Percentiles rank a stretch among this genome's conserved stretches.
These are phyloP conservation scores for Yarrowia hollandica DNA, from an alignment of 805 yeast species.

Conservation along the genomic window DNA sequence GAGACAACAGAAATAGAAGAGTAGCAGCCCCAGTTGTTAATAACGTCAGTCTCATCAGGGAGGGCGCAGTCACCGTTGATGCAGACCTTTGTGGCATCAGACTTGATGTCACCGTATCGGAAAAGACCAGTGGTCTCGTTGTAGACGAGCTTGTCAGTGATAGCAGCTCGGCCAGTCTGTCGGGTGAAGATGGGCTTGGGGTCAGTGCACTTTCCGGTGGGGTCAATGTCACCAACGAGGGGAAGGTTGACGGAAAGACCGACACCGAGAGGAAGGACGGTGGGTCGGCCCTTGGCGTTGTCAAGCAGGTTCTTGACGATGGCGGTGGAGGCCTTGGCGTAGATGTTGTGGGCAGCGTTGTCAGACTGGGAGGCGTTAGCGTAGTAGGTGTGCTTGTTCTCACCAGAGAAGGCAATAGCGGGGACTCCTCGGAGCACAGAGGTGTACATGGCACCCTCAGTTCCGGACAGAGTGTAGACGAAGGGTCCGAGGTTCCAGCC, in stretches of 20 bases:
- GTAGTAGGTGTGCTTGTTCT: constrained; percentile 21
- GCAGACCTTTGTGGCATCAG: constrained; percentile 16
- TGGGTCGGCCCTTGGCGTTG: constrained; percentile 22
- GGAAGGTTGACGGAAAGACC: constrained; percentile 27
- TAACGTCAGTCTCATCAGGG: constrained; percentile 25
- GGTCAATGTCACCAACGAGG: constrained; percentile 23
- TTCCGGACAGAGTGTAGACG: constrained; percentile 45
- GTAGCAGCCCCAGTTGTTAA: constrained; percentile 27
- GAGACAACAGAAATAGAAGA: constrained; percentile 10
- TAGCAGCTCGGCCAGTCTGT: constrained; percentile 22
- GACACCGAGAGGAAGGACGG: constrained; percentile 14
- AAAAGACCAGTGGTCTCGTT: constrained; percentile 24
- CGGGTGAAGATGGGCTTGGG: constrained; percentile 30
- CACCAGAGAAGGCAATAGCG: constrained; percentile 48
- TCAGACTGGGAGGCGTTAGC: constrained; percentile 14
- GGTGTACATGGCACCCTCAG: constrained; percentile 48
- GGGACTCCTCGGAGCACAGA: constrained; percentile 46
- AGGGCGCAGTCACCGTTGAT: constrained; percentile 23
- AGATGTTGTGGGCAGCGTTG: constrained; percentile 9
- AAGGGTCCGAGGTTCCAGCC: constrained; percentile 47
- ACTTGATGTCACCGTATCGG: constrained; percentile 18
- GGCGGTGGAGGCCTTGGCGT: constrained; percentile 20
- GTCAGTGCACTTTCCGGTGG: constrained; percentile 19
- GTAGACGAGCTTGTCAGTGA: constrained; percentile 18
- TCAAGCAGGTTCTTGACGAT: constrained; percentile 27